Evolutionary conservation across 2,329 filamentous ascomycete genomes (phyloP).

Genomic region (Paracamarosporium sp.): DNA sequence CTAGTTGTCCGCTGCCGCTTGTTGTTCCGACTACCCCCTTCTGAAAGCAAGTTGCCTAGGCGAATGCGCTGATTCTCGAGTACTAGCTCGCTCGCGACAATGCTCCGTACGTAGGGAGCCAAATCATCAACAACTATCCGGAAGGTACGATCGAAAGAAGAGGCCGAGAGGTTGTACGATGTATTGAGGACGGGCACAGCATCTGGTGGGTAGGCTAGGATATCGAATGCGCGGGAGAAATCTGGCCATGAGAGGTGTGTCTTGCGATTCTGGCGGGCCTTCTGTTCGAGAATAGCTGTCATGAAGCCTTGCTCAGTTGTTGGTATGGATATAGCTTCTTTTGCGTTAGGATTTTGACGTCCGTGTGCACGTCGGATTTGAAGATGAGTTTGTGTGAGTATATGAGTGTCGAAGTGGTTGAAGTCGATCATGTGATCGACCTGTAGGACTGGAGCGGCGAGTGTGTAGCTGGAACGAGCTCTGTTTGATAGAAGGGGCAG

Average conservation of each 20-base stretch:
- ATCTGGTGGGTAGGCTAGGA: constrained; percentile 51
- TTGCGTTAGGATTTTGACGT: background rate
- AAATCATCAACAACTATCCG: constrained; percentile 74
- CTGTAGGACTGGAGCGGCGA: constrained; percentile 62
- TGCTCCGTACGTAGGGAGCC: constrained; percentile 87
- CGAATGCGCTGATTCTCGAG: constrained; percentile 72
- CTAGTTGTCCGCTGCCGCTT: constrained; percentile 75
- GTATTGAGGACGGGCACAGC: constrained; percentile 35
- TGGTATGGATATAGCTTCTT: background rate
- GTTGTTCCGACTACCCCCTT: constrained; percentile 54
- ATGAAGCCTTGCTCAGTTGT: constrained; percentile 24
- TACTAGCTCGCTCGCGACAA: constrained; percentile 76
- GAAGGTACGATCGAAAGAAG: constrained; percentile 77
- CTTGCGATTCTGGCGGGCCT: constrained; percentile 19
- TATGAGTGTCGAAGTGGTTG: constrained; percentile 43
- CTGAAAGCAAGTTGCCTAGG: constrained; percentile 67
- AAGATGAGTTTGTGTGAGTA: constrained; percentile 37
- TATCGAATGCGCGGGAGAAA: constrained; percentile 59
- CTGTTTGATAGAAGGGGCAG: constrained; percentile 64
- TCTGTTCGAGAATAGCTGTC: constrained; percentile 39
- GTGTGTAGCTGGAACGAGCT: constrained; percentile 61
- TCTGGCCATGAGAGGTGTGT: constrained; percentile 41
- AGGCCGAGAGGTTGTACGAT: constrained; percentile 64
- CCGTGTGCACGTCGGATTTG: constrained; percentile 23
- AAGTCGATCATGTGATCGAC: constrained; percentile 57